A percentile compares a stretch with the other conserved stretches of the same genome.
These are phyloP conservation scores for Stenocarpella maydis DNA, from an alignment of 2,329 filamentous ascomycete species.

Conservation along the genomic window DNA sequence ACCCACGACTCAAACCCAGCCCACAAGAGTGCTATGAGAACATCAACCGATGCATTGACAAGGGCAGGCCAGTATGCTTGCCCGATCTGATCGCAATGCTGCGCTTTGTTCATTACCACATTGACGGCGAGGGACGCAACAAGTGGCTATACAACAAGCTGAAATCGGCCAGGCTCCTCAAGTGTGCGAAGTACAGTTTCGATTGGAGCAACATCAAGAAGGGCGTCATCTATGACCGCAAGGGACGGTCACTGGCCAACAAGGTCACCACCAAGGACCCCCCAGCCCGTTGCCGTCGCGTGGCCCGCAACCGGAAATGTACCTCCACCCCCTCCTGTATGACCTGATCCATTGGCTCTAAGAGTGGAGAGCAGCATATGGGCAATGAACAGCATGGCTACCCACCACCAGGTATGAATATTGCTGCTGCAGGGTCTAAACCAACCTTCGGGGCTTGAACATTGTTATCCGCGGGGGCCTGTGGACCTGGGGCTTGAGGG, in stretches of 20 bases:
- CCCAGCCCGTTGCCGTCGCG: background rate
- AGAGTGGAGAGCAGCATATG: background rate
- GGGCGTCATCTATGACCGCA: background rate
- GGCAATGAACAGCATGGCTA: background rate
- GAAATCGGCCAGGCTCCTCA: background rate
- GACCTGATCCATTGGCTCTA: background rate
- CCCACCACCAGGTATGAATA: background rate
- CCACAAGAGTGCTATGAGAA: background rate
- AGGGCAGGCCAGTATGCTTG: too few species aligned
- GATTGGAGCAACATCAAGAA: background rate
- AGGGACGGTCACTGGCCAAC: background rate
- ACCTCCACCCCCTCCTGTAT: too few species aligned
- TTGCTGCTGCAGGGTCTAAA: background rate
- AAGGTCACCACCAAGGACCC: background rate
- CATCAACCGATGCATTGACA: background rate
- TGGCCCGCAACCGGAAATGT: too few species aligned
- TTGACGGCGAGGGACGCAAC: background rate
- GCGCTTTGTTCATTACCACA: background rate
- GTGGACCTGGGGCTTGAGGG: background rate
- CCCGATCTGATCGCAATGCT: too few species aligned
- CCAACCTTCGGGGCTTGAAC: background rate
- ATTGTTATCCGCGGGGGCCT: background rate
- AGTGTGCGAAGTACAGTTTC: background rate
- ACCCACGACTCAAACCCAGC: too few species aligned
- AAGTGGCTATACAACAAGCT: background rate